Base-by-base conservation (phyloP, 805 yeast genomes). In the Yamadazyma ubonensis region DNA sequence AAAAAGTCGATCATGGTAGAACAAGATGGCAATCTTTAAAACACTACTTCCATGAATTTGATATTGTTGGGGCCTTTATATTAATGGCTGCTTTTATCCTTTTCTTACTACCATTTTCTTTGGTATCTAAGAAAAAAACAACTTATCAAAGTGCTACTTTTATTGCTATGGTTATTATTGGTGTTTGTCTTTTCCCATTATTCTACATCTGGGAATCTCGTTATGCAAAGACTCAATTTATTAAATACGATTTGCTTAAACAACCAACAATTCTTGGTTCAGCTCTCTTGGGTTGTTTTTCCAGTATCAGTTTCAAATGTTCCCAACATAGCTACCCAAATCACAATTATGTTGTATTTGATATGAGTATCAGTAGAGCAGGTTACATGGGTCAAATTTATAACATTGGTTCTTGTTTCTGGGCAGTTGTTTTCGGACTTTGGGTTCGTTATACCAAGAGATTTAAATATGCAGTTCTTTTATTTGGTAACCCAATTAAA, bases 131-230 rank as follows among this genome's bases (percentile, higher is more conserved):
- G 29, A 71, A 70, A 12, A 41, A 50, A 19, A 54, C 57, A 29
- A 59, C 57, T 3, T 70, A 67, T 62, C 47, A 44, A 9, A 63
- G 63, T 43, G 70, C 71, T 16, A 59, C 63, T 34, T 54, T 71
- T 52, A 71, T 71, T 44, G 75, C 67, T 19, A 67, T 70, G 75
- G 48, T 68, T 17, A 58, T 65, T 31, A 57, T 67, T 43, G 75
- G 76, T 43, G 59, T 52, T 55, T 11, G 26, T 4, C 38, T 41
- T 32, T 41, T 41, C 34, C 44, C 44, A 20, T 41, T 37, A 10
- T 46, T 46, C 29, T 27, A 18, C 5, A 18, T 43, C n/a, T 46
- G 50, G 50, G 47, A 46, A 32, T 26, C 22, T 15, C 34, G n/a
- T 29, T 33, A 21, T 23, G 62, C 63, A 19, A 44, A 38, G 17